A percentile compares a stretch with the other conserved stretches of the same genome.
Evolutionary conservation across 345 rosid genomes (phyloP).

Genomic region (Melastoma malabathricum): DNA sequence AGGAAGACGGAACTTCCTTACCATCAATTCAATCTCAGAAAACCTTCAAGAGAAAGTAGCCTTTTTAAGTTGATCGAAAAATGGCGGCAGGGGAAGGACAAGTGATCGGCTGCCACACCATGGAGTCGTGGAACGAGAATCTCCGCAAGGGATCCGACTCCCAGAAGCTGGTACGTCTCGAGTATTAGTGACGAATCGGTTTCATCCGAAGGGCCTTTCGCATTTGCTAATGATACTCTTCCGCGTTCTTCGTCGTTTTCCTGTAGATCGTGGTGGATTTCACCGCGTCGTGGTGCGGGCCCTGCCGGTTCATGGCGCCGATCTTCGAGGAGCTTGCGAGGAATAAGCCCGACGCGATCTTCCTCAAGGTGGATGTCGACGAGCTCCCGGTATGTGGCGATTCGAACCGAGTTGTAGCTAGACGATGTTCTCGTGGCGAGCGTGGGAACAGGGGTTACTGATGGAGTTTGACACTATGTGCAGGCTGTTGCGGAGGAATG

Average conservation of each 20-base stretch:
- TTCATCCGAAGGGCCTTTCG: background rate
- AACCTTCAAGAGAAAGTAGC: no score
- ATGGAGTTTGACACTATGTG: background rate
- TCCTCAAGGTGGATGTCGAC: slow-evolving; percentile 29
- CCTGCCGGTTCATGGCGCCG: slow-evolving; percentile 24
- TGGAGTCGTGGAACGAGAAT: slow-evolving; percentile 19
- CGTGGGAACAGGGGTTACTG: no score
- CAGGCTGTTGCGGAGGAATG: slow-evolving; percentile 57
- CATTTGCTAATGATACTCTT: background rate
- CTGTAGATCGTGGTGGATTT: slow-evolving; percentile 22
- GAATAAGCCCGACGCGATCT: slow-evolving; percentile 14
- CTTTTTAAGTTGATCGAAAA: no score
- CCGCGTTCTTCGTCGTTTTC: background rate
- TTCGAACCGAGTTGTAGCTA: background rate
- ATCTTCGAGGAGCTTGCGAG: slow-evolving; percentile 17
- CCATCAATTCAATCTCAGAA: no score
- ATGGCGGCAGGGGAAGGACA: slow-evolving; percentile 18
- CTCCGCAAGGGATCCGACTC: slow-evolving; percentile 9
- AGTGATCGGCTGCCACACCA: slow-evolving; percentile 19
- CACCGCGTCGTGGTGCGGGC: slow-evolving; percentile 27
- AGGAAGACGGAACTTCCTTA: no score
- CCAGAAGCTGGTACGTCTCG: slow-evolving; percentile 17
- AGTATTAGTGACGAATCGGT: no score
- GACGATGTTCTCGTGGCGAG: no score
- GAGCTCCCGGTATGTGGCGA: slow-evolving; percentile 9